Percentiles rank a stretch among this genome's conserved stretches.
Conservation (phyloP, 768 basidiomycete species). For the Saitozyma sp. region DNA sequence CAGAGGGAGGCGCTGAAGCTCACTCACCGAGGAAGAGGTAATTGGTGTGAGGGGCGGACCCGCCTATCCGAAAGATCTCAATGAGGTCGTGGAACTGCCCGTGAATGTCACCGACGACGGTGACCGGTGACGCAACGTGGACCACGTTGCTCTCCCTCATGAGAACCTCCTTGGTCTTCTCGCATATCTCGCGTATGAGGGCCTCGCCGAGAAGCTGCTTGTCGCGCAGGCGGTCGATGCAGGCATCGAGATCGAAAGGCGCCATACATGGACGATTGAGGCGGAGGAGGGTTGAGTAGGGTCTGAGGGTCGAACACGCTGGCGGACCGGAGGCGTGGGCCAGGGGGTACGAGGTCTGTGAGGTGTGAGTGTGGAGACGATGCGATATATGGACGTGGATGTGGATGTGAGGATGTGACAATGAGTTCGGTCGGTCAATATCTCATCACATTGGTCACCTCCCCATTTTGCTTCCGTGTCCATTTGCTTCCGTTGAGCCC, state of each 20-base stretch:
- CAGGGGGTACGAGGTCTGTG: no score
- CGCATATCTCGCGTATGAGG: slow-evolving; percentile 94
- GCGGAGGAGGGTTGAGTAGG: no score
- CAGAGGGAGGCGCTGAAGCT: not conserved
- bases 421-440: not conserved
- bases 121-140: slow-evolving; percentile 92
- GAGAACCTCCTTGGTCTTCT: slow-evolving; percentile 97
- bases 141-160: slow-evolving; percentile 99
- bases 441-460: no score
- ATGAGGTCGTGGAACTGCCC: slow-evolving; percentile 99
- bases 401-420: not conserved
- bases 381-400: not conserved
- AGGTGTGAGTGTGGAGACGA: no score
- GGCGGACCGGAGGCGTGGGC: no score
- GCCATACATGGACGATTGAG: slow-evolving; percentile 28
- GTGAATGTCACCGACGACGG: slow-evolving; percentile 98
- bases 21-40: slow-evolving; percentile 92
- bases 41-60: slow-evolving; percentile 93
- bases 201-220: slow-evolving; percentile 96
- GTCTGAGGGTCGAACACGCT: no score
- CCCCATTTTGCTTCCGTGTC: no score
- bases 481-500: no score
- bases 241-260: slow-evolving; percentile 90
- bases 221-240: slow-evolving; percentile 81
- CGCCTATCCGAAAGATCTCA: slow-evolving; percentile 98